A percentile compares a stretch with the other conserved stretches of the same genome.
Conservation (phyloP, 1,284 basidiomycete species). For the Neolentinus lepideus region DNA sequence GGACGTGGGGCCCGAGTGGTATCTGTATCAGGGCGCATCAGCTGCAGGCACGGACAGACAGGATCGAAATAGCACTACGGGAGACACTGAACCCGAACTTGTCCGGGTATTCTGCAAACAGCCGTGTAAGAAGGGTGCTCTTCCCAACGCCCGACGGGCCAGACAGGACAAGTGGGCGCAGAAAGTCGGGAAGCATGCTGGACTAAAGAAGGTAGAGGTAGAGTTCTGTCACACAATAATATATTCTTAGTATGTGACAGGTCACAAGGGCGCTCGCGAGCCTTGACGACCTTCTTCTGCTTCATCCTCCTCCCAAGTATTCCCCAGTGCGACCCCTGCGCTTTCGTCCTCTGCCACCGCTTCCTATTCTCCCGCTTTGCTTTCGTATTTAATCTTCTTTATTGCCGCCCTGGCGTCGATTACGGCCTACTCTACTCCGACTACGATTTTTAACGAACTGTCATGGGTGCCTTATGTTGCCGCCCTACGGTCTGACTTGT, state of each 20-base stretch:
- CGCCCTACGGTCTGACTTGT: conserved; percentile 64
- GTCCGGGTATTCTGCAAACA: conserved; percentile 81
- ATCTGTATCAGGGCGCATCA: conserved; percentile 42
- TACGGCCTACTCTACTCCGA: conserved; percentile 10
- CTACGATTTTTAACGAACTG: conserved; percentile 15
- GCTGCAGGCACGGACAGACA: conserved; percentile 1
- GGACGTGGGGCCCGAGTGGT: conserved; percentile 85
- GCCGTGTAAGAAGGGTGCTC: conserved; percentile 81
- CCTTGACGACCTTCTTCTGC: neutral
- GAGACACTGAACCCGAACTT: conserved; percentile 94
- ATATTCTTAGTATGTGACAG: neutral
- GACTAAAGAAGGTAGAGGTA: neutral
- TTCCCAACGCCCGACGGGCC: conserved; percentile 93
- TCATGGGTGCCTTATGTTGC: conserved; percentile 83
- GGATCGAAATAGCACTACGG: conserved; percentile 45
- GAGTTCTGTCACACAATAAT: neutral
- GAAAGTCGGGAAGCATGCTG: conserved; percentile 19
- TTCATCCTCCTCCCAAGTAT: neutral
- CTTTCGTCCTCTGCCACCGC: neutral
- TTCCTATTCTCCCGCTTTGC: conserved; percentile 4
- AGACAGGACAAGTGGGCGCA: conserved; percentile 67
- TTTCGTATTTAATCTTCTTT: conserved; percentile 13
- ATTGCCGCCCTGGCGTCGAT: conserved; percentile 8
- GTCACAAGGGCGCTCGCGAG: neutral
- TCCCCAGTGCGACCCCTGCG: neutral